Conservation (phyloP, 495 filamentous ascomycete species). For the Aspergillus kassunensis region DNA sequence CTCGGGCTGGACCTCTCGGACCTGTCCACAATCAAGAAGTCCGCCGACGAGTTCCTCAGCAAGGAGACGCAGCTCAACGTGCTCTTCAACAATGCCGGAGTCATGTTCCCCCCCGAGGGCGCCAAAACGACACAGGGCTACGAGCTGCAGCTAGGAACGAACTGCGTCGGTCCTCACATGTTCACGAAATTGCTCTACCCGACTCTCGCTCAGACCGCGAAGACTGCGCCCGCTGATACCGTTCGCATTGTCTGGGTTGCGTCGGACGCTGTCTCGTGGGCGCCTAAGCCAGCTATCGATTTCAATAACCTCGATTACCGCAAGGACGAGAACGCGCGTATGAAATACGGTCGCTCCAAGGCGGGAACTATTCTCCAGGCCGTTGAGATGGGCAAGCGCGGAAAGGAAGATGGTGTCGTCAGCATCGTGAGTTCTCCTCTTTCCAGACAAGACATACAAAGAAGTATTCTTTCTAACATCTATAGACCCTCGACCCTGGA, state of each 20-base stretch:
- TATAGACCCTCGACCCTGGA: constrained; percentile 1
- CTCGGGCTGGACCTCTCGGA: constrained; percentile 44
- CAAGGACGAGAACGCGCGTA: neutral
- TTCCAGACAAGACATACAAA: neutral
- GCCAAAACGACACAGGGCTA: constrained; percentile 28
- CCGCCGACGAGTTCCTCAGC: constrained; percentile 36
- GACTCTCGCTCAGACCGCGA: neutral
- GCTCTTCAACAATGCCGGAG: constrained; percentile 48
- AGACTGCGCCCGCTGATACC: neutral
- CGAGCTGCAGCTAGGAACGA: constrained; percentile 46
- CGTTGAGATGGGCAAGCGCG: neutral
- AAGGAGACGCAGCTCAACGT: constrained; percentile 44
- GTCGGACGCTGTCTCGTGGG: neutral
- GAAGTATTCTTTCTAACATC: neutral
- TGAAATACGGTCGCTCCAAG: constrained; percentile 1
- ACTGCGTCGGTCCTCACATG: constrained; percentile 47
- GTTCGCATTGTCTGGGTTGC: constrained; percentile 6
- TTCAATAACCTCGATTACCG: constrained; percentile 2
- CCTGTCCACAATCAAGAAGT: constrained; percentile 38
- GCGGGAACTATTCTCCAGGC: constrained; percentile 1
- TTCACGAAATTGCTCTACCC: constrained; percentile 45
- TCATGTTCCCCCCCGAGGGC: constrained; percentile 39
- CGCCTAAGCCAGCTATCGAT: constrained; percentile 5
- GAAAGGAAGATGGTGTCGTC: neutral
- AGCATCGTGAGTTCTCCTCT: neutral